Percentiles rank a stretch among this genome's conserved stretches.
These are phyloP conservation scores for Hypoxylon sp. DNA, from an alignment of 2,329 filamentous ascomycete species.

Conservation along the genomic window DNA sequence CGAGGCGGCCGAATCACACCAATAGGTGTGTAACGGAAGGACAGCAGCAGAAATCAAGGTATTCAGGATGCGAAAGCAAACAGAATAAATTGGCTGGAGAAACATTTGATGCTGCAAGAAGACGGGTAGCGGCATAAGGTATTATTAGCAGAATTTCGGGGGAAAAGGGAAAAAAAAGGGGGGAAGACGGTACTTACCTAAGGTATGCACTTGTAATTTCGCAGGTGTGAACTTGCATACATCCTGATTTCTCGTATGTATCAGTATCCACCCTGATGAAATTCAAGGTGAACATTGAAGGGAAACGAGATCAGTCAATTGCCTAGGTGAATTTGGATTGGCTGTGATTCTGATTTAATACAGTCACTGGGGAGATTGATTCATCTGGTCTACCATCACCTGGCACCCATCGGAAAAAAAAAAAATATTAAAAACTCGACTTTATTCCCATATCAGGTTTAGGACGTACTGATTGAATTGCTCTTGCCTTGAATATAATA, in stretches of 20 bases:
- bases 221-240: neutral
- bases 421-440: neutral
- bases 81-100: slow-evolving; percentile 27
- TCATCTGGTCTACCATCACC: too few relatives aligned
- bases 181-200: neutral
- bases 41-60: slow-evolving; percentile 14
- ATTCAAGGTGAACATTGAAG: too few relatives aligned
- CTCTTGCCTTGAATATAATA: too few relatives aligned
- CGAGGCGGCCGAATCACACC: slow-evolving; percentile 20
- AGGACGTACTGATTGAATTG: too few relatives aligned
- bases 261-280: too few relatives aligned
- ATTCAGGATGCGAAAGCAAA: slow-evolving; percentile 33
- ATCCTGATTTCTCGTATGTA: neutral
- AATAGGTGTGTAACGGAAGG: slow-evolving; percentile 12
- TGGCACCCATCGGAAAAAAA: too few relatives aligned
- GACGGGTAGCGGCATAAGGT: slow-evolving; percentile 37
- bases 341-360: too few relatives aligned
- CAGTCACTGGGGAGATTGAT: slow-evolving; percentile 5
- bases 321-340: too few relatives aligned
- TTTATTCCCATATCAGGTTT: slow-evolving; percentile 19
- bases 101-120: slow-evolving; percentile 28
- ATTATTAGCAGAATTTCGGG: slow-evolving; percentile 22
- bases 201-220: neutral
- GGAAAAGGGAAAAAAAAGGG: slow-evolving; percentile 10
- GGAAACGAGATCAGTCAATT: too few relatives aligned